Evolutionary conservation across 139 green algal genomes (phyloP).

Genomic region (Picochlorum sp.): DNA sequence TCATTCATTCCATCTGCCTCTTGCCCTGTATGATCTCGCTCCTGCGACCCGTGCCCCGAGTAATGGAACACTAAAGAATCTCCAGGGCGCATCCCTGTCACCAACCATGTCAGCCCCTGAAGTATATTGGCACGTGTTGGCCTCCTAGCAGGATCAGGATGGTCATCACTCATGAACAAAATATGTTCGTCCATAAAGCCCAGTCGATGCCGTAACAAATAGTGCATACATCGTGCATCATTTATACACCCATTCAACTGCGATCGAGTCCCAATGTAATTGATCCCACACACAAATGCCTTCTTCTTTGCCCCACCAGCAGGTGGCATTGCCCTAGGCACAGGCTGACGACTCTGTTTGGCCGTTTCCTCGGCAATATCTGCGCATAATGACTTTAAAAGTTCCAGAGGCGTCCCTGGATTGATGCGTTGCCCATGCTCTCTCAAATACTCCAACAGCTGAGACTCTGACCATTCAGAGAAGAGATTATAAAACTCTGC

Average conservation of each 20-base stretch:
- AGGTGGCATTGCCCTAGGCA: conserved; percentile 13
- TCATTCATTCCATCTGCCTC: conserved; percentile 72
- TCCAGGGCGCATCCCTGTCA: conserved; percentile 30
- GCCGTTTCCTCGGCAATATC: not conserved
- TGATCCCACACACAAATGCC: conserved; percentile 30
- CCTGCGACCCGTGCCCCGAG: conserved; percentile 63
- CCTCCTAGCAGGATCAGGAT: conserved; percentile 15
- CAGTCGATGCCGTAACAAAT: conserved; percentile 22
- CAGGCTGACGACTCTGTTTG: not conserved
- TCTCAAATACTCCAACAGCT: conserved; percentile 13
- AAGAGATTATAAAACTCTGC: conserved; percentile 15
- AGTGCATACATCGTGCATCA: conserved; percentile 40
- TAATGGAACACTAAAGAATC: conserved; percentile 79
- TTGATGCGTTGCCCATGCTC: conserved; percentile 4
- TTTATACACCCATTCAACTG: conserved; percentile 48
- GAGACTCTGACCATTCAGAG: conserved; percentile 7
- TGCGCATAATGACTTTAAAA: not conserved
- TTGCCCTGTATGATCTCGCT: conserved; percentile 54
- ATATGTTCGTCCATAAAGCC: conserved; percentile 29
- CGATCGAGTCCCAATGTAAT: conserved; percentile 27
- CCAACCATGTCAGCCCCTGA: conserved; percentile 28
- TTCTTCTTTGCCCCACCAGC: conserved; percentile 19
- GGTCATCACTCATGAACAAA: conserved; percentile 35
- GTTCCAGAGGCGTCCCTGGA: not conserved
- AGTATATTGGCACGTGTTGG: conserved; percentile 36